These are phyloP conservation scores for Pezicula carpinea DNA, from an alignment of 2,329 filamentous ascomycete species.

Conservation along the genomic window DNA sequence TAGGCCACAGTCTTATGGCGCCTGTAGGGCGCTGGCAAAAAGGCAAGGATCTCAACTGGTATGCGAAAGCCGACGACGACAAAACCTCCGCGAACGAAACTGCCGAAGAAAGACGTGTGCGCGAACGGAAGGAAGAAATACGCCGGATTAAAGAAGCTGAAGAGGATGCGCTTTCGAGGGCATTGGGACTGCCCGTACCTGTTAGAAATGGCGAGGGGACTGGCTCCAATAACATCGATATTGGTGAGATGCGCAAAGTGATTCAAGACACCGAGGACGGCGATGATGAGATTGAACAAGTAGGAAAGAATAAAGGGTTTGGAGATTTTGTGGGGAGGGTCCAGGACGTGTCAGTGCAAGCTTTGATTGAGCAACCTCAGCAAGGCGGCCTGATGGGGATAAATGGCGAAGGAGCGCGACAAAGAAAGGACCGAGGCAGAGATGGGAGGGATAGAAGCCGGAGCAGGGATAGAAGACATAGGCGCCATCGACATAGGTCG, in stretches of 20 bases:
- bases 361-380: slow-evolving; percentile 5
- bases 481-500: slow-evolving; percentile 25
- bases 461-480: slow-evolving; percentile 22
- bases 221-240: slow-evolving; percentile 65
- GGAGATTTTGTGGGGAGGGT: slow-evolving; percentile 26
- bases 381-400: slow-evolving; percentile 16
- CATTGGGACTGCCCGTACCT: slow-evolving; percentile 73
- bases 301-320: slow-evolving; percentile 25
- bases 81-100: slow-evolving; percentile 51
- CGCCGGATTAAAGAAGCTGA: slow-evolving; percentile 83
- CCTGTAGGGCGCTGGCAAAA: slow-evolving; percentile 73
- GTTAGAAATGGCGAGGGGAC: slow-evolving; percentile 46
- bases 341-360: slow-evolving; percentile 11
- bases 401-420: slow-evolving; percentile 5
- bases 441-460: slow-evolving; percentile 21
- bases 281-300: slow-evolving; percentile 30
- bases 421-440: slow-evolving; percentile 27
- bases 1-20: slow-evolving; percentile 71
- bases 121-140: slow-evolving; percentile 71
- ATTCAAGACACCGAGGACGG: slow-evolving; percentile 41
- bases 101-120: slow-evolving; percentile 51
- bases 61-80: slow-evolving; percentile 51
- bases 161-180: slow-evolving; percentile 81
- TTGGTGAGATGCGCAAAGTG: slow-evolving; percentile 52
- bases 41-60: slow-evolving; percentile 58